A percentile compares a stretch with the other conserved stretches of the same genome.
These are phyloP conservation scores for Lentinula raphanica DNA, from an alignment of 768 basidiomycete species.

Conservation along the genomic window DNA sequence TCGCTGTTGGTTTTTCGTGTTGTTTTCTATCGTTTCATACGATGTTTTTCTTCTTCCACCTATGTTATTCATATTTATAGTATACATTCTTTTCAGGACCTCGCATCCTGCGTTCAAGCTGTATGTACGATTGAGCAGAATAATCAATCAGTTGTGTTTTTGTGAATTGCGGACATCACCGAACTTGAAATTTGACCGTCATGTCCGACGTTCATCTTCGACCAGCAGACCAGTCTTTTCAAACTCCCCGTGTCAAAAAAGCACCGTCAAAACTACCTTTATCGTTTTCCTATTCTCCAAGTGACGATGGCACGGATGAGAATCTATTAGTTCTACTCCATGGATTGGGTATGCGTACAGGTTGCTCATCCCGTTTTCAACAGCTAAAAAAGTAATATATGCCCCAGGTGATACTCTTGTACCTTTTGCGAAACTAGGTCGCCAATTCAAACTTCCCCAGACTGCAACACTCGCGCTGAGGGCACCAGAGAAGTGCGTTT, in stretches of 20 bases:
- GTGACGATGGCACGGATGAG: constrained; percentile 80
- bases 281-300: constrained; percentile 64
- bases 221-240: constrained; percentile 18
- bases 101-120: too few relatives aligned
- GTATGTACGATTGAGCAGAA: too few relatives aligned
- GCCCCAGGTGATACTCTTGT: constrained; percentile 69
- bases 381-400: neutral
- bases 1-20: too few relatives aligned
- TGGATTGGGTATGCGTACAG: constrained; percentile 60
- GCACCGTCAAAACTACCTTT: constrained; percentile 46
- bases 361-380: neutral
- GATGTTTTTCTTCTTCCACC: too few relatives aligned
- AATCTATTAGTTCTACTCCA: constrained; percentile 83
- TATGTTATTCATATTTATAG: too few relatives aligned
- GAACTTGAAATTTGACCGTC: neutral
- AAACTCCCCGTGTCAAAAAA: constrained; percentile 36
- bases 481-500: constrained; percentile 67
- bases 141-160: too few relatives aligned
- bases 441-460: constrained; percentile 77
- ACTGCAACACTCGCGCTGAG: constrained; percentile 80
- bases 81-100: too few relatives aligned
- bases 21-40: too few relatives aligned
- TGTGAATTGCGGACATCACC: neutral
- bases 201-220: constrained; percentile 31
- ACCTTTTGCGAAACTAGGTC: constrained; percentile 73